Base-by-base conservation (phyloP, 352 stramenopile species). In the Phytophthora palmivora region DNA sequence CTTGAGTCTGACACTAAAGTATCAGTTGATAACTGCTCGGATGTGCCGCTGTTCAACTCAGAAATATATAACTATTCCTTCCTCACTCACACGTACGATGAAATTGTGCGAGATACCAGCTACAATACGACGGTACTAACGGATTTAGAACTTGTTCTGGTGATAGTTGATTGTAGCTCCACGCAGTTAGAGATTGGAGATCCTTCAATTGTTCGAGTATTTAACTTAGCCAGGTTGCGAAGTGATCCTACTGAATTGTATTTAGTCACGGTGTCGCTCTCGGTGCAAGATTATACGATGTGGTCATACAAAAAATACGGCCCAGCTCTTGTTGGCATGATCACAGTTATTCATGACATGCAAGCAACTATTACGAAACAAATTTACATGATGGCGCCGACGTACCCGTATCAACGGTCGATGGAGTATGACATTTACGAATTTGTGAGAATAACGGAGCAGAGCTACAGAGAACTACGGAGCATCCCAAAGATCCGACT, bases 161-260 rank as follows among this genome's bases (percentile, higher is more conserved):
- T 76, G 0, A 51, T 82, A 0, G 66, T 84, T 2, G 77, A 87
- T 54, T 87, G 77, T 46, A 67, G 57, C 2, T 74, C 41, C 0
- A 55, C 38, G 0, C 37, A 53, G 15, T 43, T 86, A 10, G 14
- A 57, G 8, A 28, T 43, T 0, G 38, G 32, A 9, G 45, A 58
- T 42, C 30, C 39, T 1, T 62, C 62, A 3, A 46, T 36, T 1
- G 61, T 60, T 9, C 60, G 43, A 1, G 65, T 68, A 28, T 72
- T 63, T 51, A 78, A 70, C 43, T 28, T 81, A 8, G 48, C 62
- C 2, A 64, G 60, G 14, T 48, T 24, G 0, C 34, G 3, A 1
- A 30, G 38, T 0, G 46, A 63, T 11, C 58, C 69, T 2, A 47
- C 41, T 3, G 47, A 65, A 9, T 16, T 75, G 1, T 55, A 43